Evolutionary conservation across 257 asterid species (phyloP), one percentile per base, ranked within the genome.

Genomic region (Rubia yunnanensis): DNA sequence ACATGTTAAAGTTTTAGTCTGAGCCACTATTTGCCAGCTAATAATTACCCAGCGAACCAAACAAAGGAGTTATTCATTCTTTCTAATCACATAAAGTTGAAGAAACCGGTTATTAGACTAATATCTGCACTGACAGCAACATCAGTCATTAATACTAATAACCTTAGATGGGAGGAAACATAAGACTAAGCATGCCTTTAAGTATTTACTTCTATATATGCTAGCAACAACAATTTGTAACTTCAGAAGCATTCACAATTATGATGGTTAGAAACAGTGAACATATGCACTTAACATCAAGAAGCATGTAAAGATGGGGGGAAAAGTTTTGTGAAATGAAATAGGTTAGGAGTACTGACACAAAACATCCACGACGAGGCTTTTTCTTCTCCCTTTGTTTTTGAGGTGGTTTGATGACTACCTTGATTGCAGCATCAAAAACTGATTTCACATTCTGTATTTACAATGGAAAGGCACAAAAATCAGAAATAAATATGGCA

Each of bases 371-470:
- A 70, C 55, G 73, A 26, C 81, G 94, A 1, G 73, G 85, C 55
- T 75, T 85, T 69, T 84, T 84, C 84, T 90, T 87, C 83, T 87
- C 94, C 79, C 71, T 80, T 71, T 81, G 95, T 81, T 82, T 87
- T 71, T 82, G 94, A 30, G 95, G 94, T 62, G 97, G 97, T 84
- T 90, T 85, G 84, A 87, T 84, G 34, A 90, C 97, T 57, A 90
- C 95, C 77, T 65, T 84, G 80, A 90, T 87, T 48, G 97, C 91
- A 70, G 95, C 95, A 78, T 90, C 97, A 62, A 90, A 90, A 50
- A 90, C 95, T 60, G 87, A 94, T 82, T 90, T 90, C 66, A 90
- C 95, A 68, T 87, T 90, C 92, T 87, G 87, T 65, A 63, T 22
- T 27, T 74, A 39, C 69, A 70, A 73, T 68, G 48, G 57, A 60